Evolutionary conservation across 176 grass and related monocot genomes (phyloP), one percentile per base, ranked within the genome.

Genomic region (Neostapfia colusana): DNA sequence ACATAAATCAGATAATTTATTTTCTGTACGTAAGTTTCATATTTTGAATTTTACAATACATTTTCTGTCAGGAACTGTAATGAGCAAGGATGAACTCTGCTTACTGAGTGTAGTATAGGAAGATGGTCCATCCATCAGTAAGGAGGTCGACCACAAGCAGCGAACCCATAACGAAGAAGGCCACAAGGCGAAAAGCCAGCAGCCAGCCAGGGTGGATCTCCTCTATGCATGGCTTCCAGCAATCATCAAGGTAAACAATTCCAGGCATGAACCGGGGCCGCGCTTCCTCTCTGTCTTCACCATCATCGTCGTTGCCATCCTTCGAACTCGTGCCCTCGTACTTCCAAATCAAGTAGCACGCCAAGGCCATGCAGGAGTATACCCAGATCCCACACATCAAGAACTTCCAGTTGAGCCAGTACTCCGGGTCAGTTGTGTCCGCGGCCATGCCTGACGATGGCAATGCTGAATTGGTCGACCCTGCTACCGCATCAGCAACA

Each of bases 31-130:
- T 68, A 13, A 43, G 4, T 75, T 26, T 71, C 23, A 8, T 75
- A 16, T 9, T 69, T 49, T 35, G 40, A 71, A 40, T 58, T 49
- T 34, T 59, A 41, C 13, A 63, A 5, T 13, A 58, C 4, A 26
- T 12, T 1, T 58, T 26, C 55, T 25, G 27, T 4, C 18, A 43
- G 60, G 9, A 68, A 73, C 49, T 17, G 31, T 24, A 17, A 65
- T 20, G 25, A 50, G 35, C 31, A 15, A 63, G 28, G 44, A 62
- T 39, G 18, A 63, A 81, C 35, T 40, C n/a, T 38, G 59, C 89
- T 90, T 88, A 97, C 93, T 92, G 84, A 0, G 93, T 97, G 49
- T 93, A 97, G 76, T 88, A 97, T 8, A 85, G 84, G 73, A 97
- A 92, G 55, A 89, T 80, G 62, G 14, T 58, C 38, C 72, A 79